These are phyloP conservation scores for Citrullus amarus DNA, from an alignment of 306 rosid species.

Conservation along the genomic window DNA sequence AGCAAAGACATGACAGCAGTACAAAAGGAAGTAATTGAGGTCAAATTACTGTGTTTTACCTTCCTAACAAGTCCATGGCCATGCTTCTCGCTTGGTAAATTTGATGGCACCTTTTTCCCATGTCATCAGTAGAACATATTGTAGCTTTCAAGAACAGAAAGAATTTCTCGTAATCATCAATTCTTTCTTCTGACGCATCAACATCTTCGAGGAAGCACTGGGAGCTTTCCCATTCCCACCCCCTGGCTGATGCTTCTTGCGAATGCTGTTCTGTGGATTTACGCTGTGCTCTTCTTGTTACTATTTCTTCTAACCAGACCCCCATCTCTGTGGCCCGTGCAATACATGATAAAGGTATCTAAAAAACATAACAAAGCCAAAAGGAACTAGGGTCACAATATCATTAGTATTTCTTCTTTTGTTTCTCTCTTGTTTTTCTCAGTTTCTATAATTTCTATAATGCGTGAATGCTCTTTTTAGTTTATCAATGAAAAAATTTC, in stretches of 20 bases:
- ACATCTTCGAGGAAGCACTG: neutral
- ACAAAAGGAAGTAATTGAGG: neutral
- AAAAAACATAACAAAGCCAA: slow-evolving; percentile 19
- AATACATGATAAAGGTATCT: slow-evolving; percentile 65
- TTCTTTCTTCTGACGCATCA: slow-evolving; percentile 15
- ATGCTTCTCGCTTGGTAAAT: slow-evolving; percentile 47
- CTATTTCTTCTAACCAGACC: slow-evolving; percentile 51
- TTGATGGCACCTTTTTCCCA: slow-evolving; percentile 26
- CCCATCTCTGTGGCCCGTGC: slow-evolving; percentile 68
- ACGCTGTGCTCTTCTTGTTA: slow-evolving; percentile 30
- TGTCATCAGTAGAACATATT: slow-evolving; percentile 24
- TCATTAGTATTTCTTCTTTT: too few species aligned
- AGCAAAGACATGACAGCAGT: neutral
- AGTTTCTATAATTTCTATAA: too few species aligned
- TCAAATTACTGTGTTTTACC: slow-evolving; percentile 15
- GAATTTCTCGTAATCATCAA: slow-evolving; percentile 29
- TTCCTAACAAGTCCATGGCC: slow-evolving; percentile 36
- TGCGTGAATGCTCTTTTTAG: too few species aligned
- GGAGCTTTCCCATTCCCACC: slow-evolving; percentile 18
- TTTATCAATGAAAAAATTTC: too few species aligned
- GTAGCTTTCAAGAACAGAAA: slow-evolving; percentile 39
- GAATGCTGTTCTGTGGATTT: slow-evolving; percentile 20
- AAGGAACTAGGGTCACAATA: neutral
- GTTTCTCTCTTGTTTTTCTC: too few species aligned
- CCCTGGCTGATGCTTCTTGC: slow-evolving; percentile 15